Evolutionary conservation across 2,329 filamentous ascomycete genomes (phyloP).

Genomic region (Bisporella sp.): DNA sequence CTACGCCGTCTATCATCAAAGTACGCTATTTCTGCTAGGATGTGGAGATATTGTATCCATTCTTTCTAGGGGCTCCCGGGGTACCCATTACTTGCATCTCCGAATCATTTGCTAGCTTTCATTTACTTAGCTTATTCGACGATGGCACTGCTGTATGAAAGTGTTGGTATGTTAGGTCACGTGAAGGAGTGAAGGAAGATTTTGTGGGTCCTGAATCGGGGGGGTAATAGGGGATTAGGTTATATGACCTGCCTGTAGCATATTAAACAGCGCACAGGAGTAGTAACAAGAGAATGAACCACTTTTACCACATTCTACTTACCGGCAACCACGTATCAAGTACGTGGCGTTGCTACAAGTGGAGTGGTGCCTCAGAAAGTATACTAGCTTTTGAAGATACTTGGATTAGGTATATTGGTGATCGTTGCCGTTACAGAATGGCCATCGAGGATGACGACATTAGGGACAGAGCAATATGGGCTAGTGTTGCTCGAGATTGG

Average conservation of each 20-base stretch:
- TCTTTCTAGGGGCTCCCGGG: conserved; percentile 70
- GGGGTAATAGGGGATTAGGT: no score
- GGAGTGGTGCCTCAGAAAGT: no score
- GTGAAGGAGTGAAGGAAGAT: no score
- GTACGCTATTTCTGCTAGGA: background rate
- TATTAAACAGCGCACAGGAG: no score
- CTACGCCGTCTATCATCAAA: background rate
- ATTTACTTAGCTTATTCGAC: conserved; percentile 83
- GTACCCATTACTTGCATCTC: conserved; percentile 55
- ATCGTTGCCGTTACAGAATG: conserved; percentile 76
- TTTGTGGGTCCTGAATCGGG: no score
- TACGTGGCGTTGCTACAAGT: no score
- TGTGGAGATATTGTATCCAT: conserved; percentile 64
- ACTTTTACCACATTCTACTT: no score
- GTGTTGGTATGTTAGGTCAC: no score
- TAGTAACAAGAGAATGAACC: no score
- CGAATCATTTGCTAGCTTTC: conserved; percentile 48
- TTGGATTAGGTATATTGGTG: conserved; percentile 79
- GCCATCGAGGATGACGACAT: conserved; percentile 78
- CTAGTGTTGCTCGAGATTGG: conserved; percentile 69
- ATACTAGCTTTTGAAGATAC: conserved; percentile 74
- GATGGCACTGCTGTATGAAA: conserved; percentile 76
- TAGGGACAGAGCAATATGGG: conserved; percentile 67
- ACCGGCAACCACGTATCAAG: no score
- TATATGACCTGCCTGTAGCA: no score